Conservation (phyloP, 371 early-diverging fungal genomes). For the Mortierella sp. region DNA sequence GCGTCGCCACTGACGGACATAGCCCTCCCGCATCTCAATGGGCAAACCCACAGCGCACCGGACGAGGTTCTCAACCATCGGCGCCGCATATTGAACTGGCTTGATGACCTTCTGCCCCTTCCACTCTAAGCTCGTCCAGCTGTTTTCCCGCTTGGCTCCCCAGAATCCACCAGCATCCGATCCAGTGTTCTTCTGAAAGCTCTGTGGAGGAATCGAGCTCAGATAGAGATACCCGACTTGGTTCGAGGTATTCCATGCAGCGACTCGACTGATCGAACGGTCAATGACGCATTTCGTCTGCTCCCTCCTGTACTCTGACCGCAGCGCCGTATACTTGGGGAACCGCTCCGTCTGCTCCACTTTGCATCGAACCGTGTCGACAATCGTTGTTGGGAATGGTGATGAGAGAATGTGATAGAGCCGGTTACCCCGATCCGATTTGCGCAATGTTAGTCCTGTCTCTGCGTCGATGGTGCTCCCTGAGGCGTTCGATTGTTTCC, state of each 20-base stretch:
- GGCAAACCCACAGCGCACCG: constrained; percentile 64
- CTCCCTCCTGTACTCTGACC: constrained; percentile 59
- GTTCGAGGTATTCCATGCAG: constrained; percentile 46
- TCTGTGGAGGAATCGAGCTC: constrained; percentile 45
- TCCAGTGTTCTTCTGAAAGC: constrained; percentile 32
- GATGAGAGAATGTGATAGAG: constrained; percentile 66
- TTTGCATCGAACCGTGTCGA: constrained; percentile 63
- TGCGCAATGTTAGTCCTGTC: constrained; percentile 20
- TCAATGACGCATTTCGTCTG: constrained; percentile 39
- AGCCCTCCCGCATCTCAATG: constrained; percentile 65
- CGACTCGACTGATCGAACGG: constrained; percentile 38
- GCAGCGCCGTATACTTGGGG: constrained; percentile 56
- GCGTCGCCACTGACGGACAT: constrained; percentile 69
- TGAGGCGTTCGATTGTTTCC: constrained; percentile 27
- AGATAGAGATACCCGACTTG: constrained; percentile 36
- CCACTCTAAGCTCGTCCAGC: constrained; percentile 53
- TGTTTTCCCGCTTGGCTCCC: constrained; percentile 38
- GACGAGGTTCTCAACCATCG: constrained; percentile 66
- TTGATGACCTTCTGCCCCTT: constrained; percentile 59
- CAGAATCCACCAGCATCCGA: constrained; percentile 45
- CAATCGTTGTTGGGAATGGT: constrained; percentile 66
- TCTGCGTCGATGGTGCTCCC: constrained; percentile 33
- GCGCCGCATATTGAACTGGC: constrained; percentile 61
- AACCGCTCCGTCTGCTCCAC: constrained; percentile 69
- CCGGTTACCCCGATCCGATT: constrained; percentile 31